These are phyloP conservation scores for Phylloporus sp. DNA, from an alignment of 768 basidiomycete species.

Conservation along the genomic window DNA sequence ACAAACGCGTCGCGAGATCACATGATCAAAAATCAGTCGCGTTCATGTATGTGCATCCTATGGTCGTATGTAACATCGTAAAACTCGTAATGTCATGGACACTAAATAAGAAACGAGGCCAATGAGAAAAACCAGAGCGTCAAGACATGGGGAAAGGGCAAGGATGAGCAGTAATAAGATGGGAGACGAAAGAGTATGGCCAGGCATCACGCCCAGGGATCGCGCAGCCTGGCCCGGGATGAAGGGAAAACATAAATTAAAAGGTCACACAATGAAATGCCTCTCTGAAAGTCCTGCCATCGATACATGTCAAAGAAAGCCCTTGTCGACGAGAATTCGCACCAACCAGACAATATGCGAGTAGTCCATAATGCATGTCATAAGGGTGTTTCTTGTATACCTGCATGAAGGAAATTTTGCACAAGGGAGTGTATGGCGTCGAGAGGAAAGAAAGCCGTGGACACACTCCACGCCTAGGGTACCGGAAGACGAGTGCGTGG, in stretches of 20 bases:
- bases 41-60: slow-evolving; percentile 19
- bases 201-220: slow-evolving; percentile 1
- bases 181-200: neutral
- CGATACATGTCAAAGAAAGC: slow-evolving; percentile 3
- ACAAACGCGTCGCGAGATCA: slow-evolving; percentile 20
- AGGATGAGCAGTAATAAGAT: slow-evolving; percentile 8
- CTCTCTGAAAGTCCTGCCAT: slow-evolving; percentile 22
- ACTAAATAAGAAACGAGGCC: slow-evolving; percentile 9
- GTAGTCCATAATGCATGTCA: slow-evolving; percentile 29
- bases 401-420: slow-evolving; percentile 16
- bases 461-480: slow-evolving; percentile 14
- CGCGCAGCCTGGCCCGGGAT: slow-evolving; percentile 3
- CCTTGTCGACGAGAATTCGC: slow-evolving; percentile 7
- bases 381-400: slow-evolving; percentile 23
- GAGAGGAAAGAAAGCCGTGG: slow-evolving; percentile 8
- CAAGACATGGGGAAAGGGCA: slow-evolving; percentile 9
- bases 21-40: slow-evolving; percentile 23
- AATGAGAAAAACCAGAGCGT: slow-evolving; percentile 3
- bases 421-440: slow-evolving; percentile 12
- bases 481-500: slow-evolving; percentile 18
- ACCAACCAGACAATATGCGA: slow-evolving; percentile 25
- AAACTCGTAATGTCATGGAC: slow-evolving; percentile 25
- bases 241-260: slow-evolving; percentile 16
- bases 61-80: slow-evolving; percentile 29
- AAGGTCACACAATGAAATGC: slow-evolving; percentile 20